Evolutionary conservation across 2,329 filamentous ascomycete species (phyloP).

Genomic region (Claviceps paspali): DNA sequence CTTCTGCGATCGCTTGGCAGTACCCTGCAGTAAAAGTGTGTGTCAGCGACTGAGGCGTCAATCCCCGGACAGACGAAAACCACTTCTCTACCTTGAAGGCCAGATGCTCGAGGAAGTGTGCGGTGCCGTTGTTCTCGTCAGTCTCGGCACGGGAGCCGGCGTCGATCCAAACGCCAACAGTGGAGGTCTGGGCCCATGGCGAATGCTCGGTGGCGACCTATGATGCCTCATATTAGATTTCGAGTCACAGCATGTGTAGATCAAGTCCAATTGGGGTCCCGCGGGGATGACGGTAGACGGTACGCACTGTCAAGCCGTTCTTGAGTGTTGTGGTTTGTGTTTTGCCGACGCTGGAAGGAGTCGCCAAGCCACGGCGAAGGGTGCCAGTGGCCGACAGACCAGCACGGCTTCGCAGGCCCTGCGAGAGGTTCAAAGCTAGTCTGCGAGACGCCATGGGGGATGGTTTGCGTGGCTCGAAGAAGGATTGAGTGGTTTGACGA

Average conservation of each 20-base stretch:
- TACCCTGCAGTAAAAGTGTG: constrained; percentile 54
- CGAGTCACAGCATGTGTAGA: constrained; percentile 8
- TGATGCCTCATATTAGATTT: constrained; percentile 12
- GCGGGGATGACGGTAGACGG: constrained; percentile 10
- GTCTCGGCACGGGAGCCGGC: constrained; percentile 97
- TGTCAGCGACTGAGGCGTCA: constrained; percentile 1
- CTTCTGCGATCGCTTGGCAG: constrained; percentile 83
- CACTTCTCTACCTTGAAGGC: constrained; percentile 75
- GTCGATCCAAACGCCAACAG: constrained; percentile 98
- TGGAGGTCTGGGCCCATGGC: constrained; percentile 95
- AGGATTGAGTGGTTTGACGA: constrained; percentile 42
- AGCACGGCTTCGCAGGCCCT: constrained; percentile 76
- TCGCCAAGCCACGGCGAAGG: constrained; percentile 77
- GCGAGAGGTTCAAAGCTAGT: constrained; percentile 87
- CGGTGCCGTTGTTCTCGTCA: constrained; percentile 95
- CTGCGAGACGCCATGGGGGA: constrained; percentile 83
- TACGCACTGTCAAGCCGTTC: constrained; percentile 85
- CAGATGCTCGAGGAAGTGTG: constrained; percentile 98
- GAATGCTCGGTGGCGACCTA: constrained; percentile 97
- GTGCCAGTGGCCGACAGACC: constrained; percentile 65
- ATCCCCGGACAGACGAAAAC: background rate
- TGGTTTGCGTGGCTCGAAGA: constrained; percentile 32
- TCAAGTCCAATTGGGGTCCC: constrained; percentile 24
- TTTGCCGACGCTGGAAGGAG: constrained; percentile 65
- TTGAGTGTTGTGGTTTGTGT: constrained; percentile 92